Percentiles rank a stretch among this genome's conserved stretches.
phyloP scores from a whole-genome alignment of 257 asterid species.

The Oldenlandia corymbosa region DNA sequence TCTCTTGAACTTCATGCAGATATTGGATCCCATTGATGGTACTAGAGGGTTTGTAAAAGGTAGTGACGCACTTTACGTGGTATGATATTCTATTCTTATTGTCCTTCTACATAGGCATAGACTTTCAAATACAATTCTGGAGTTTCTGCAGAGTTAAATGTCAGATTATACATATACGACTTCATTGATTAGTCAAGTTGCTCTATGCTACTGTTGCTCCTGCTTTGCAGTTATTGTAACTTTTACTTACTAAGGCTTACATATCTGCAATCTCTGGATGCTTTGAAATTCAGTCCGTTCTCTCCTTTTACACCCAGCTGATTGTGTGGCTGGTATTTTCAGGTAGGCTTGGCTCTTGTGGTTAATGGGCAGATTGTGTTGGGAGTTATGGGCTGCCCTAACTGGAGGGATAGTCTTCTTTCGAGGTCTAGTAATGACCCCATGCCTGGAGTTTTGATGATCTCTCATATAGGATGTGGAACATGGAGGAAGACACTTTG shows the following conservation, averaged over 20 bases:
- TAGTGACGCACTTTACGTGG: constrained; percentile 85
- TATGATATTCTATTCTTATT: constrained; percentile 34
- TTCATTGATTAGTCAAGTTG: neutral
- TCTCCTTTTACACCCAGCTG: constrained; percentile 8
- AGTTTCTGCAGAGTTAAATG: neutral
- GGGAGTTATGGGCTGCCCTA: constrained; percentile 98
- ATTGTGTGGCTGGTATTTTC: constrained; percentile 21
- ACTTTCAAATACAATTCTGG: neutral
- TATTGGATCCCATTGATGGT: constrained; percentile 97
- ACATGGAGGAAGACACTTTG: constrained; percentile 68
- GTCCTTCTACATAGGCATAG: neutral
- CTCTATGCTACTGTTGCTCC: neutral
- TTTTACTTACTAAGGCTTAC: neutral
- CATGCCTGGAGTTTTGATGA: constrained; percentile 63
- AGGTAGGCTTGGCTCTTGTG: constrained; percentile 95
- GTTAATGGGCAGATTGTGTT: constrained; percentile 82
- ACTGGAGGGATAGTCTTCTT: constrained; percentile 50
- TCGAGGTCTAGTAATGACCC: constrained; percentile 23
- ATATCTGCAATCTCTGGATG: constrained; percentile 2
- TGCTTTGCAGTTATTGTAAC: neutral
- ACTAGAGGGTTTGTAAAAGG: constrained; percentile 96
- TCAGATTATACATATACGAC: constrained; percentile 8
- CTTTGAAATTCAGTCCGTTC: neutral
- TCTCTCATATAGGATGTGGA: constrained; percentile 86
- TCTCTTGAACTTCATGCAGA: constrained; percentile 36